phyloP scores from a whole-genome alignment of 2,329 filamentous ascomycete genomes.

The Colletotrichum sp. region DNA sequence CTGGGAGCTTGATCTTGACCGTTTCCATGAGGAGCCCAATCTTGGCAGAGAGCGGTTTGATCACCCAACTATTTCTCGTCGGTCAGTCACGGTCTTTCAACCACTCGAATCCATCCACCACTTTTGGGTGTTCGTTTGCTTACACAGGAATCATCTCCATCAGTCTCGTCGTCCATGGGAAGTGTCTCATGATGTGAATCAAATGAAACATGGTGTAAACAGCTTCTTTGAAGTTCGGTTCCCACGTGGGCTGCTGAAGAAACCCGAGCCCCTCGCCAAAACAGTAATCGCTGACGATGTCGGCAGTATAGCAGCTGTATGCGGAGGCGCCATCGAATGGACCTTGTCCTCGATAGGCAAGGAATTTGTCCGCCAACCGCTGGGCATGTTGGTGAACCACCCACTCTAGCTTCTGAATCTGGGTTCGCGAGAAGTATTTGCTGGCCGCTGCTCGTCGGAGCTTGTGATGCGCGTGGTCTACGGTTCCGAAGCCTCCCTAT shows the following conservation, averaged over 20 bases:
- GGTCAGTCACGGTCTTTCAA: not conserved
- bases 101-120: not conserved
- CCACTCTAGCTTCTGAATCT: not conserved
- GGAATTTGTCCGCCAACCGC: not conserved
- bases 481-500: constrained; percentile 27
- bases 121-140: not conserved
- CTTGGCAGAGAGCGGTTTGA: not conserved
- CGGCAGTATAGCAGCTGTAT: constrained; percentile 42
- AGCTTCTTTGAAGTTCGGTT: constrained; percentile 12
- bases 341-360: constrained; percentile 20
- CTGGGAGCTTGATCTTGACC: not conserved
- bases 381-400: not conserved
- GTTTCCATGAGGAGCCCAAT: not conserved
- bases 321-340: constrained; percentile 36
- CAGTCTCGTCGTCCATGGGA: constrained; percentile 4
- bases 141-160: constrained; percentile 12
- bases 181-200: constrained; percentile 15
- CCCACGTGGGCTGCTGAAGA: constrained; percentile 8
- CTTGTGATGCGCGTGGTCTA: constrained; percentile 37
- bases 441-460: constrained; percentile 31
- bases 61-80: not conserved
- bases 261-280: constrained; percentile 32
- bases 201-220: constrained; percentile 19
- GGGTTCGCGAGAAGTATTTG: constrained; percentile 37
- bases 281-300: constrained; percentile 38